Base-by-base conservation (phyloP, 208 protist species). In the Wallacemonas sp. region DNA sequence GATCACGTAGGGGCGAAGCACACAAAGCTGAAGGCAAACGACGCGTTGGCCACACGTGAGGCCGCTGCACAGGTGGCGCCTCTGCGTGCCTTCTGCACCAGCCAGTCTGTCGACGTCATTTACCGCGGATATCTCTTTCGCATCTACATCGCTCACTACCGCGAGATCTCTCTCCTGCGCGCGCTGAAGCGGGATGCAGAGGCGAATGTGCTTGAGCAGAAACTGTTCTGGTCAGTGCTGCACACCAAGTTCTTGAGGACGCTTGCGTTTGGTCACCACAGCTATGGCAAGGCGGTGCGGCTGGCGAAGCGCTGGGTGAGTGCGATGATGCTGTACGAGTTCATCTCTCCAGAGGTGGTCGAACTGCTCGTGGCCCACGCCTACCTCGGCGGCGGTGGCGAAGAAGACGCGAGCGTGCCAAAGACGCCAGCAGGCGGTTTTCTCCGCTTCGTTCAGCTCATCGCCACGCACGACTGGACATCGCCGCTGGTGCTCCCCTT, bases 61-160 rank as follows among this genome's bases (percentile, higher is more conserved):
- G 3, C 9, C 62, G n/a, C 58, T 62, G 49, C 61, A 47, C 24
- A 51, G 66, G 14, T 55, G 42, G 22, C 38, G 6, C 77, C 77
- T 51, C 5, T 94, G n/a, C 75, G 67, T 21, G 73, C 76, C 46
- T 79, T 82, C 30, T 86, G 82, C 66, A 87, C 82, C n/a, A 77
- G 39, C 31, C 73, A 85, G 36, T 91, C 84, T 27, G 79, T 94
- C 21, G 90, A 96, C 62, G 70, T 96, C 33, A 85, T 93, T 70
- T 81, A 81, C 63, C 72, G 68, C 27, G 90, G 90, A 19, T 93
- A 86, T 66, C 75, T 96, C 38, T 93, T 96, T 64, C 86, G 90
- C n/a, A 64, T 96, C 11, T 94, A 91, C 66, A 65, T 94, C 61
- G 84, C 90, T 8, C 85, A 93, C 71, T 96, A 96, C 77, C 86